Evolutionary conservation across 2,329 filamentous ascomycete species (phyloP).

Genomic region (Didymella arachidicola): DNA sequence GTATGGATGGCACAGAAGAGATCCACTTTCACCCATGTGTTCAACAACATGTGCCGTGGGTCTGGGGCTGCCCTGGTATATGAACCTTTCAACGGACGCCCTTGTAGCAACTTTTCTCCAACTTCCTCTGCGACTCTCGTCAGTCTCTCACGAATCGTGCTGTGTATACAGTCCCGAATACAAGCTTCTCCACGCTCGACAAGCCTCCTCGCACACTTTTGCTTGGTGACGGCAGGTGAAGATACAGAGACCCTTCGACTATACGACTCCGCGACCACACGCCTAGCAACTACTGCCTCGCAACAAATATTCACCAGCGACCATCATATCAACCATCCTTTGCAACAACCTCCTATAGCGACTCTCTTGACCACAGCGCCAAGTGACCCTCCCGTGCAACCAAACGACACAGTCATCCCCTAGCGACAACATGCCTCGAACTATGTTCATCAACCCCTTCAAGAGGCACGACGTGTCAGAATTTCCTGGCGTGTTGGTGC

Average conservation of each 20-base stretch:
- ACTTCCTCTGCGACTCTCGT: constrained; percentile 5
- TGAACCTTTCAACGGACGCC: constrained; percentile 1
- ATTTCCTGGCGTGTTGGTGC: constrained; percentile 60
- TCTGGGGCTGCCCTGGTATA: constrained; percentile 7
- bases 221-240: constrained; percentile 35
- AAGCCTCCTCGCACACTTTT: constrained; percentile 29
- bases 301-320: constrained; percentile 13
- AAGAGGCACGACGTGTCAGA: constrained; percentile 59
- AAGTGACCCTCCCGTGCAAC: constrained; percentile 7
- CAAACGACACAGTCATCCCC: constrained; percentile 13
- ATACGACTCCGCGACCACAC: neutral
- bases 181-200: constrained; percentile 39
- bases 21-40: constrained; percentile 14
- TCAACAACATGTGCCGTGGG: constrained; percentile 1
- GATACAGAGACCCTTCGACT: constrained; percentile 4
- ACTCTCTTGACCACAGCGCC: constrained; percentile 8
- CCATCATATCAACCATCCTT: constrained; percentile 8
- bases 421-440: constrained; percentile 46
- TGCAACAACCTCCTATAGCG: constrained; percentile 11
- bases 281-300: constrained; percentile 14
- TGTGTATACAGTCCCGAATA: constrained; percentile 27
- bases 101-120: neutral
- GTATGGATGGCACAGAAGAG: constrained; percentile 1
- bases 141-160: constrained; percentile 1
- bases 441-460: constrained; percentile 58